Evolutionary conservation across 2,329 filamentous ascomycete species (phyloP), one percentile per base, ranked within the genome.

Genomic region (Ceratocystis diversiconidia): DNA sequence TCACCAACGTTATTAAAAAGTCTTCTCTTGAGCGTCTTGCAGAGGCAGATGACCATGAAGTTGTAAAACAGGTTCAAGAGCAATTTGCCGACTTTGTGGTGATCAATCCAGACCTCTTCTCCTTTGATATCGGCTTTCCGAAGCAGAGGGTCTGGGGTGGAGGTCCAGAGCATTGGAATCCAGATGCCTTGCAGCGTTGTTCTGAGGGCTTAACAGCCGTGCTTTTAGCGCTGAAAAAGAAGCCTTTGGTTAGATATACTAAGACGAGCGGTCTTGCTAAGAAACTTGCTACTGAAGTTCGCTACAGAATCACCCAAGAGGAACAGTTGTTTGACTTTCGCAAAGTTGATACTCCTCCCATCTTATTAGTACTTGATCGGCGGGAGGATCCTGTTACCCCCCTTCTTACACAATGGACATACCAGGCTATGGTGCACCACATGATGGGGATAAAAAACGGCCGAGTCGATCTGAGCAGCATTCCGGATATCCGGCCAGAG

Each of bases 391-490:
- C 94, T 0, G 88, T 97, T 62, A 99, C 94, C 2, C 94, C 94
- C 0, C 78, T 99, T 10, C 81, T 99, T 61, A 96, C 91, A 2
- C 94, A 99, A 74, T 99, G 94, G 94, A 99, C 94, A 30, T 99
- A 99, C 72, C 94, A 99, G 76, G 94, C 94, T n/a, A 99, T 99
- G 92, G 94, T 99, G 0, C 94, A 99, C 73, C 94, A 99, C 72
- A 78, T 97, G 1, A 80, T 99, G 12, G 94, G 94, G 4, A 96
- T 99, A 70, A 84, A 89, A 67, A 97, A 97, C 73, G 94, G 94
- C n/a, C 84, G 92, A 62, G 94, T 99, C 0, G 88, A 96, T 72
- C 79, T 99, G 43, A 88, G 87, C 68, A 83, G 89, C 65, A 86
- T 96, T 0, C 89, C 89, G 12, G 91, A 95, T 65, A 84, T 95